Evolutionary conservation across 2,329 filamentous ascomycete genomes (phyloP).

Genomic region (Colletotrichum scovillei): DNA sequence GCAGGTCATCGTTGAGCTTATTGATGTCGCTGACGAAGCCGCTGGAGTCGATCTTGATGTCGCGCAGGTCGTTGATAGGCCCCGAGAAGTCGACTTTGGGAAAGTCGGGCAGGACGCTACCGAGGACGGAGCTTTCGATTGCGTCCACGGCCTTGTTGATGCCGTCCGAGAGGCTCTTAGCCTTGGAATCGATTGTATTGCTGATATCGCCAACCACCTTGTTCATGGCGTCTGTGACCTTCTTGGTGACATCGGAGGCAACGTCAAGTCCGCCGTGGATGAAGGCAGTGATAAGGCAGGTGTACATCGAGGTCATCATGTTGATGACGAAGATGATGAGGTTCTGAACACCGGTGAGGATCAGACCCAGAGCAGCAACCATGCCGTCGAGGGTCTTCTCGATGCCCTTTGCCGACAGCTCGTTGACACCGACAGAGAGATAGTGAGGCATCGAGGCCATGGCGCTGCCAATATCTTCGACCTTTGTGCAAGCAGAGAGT

Average conservation of each 20-base stretch:
- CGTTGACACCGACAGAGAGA: constrained; percentile 88
- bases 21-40: constrained; percentile 76
- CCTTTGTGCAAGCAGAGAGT: constrained; percentile 87
- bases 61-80: constrained; percentile 73
- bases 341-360: constrained; percentile 84
- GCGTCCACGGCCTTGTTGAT: constrained; percentile 61
- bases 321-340: constrained; percentile 94
- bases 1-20: constrained; percentile 81
- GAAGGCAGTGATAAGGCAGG: constrained; percentile 88
- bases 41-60: constrained; percentile 74
- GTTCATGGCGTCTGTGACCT: constrained; percentile 62
- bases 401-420: constrained; percentile 82
- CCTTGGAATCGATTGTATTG: constrained; percentile 67
- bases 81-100: constrained; percentile 72
- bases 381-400: constrained; percentile 84
- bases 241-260: constrained; percentile 64
- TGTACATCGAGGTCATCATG: constrained; percentile 88
- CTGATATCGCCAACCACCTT: constrained; percentile 66
- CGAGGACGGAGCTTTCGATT: constrained; percentile 59
- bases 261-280: constrained; percentile 83
- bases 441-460: constrained; percentile 99
- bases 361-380: constrained; percentile 81
- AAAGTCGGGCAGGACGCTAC: constrained; percentile 57
- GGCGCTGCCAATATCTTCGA: constrained; percentile 91
- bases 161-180: constrained; percentile 58